These are phyloP conservation scores for bread wheat (Triticum aestivum) DNA, from an alignment of 176 grass and related monocot genomes.

Conservation along the genomic window IWGSC_CS_RefSeq_v2.1 NC_057797.1:170798950-170799449, in stretches of 20 bases:
- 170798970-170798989: conserved; percentile 97
- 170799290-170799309: no score
- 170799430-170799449: no score
- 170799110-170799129: background rate
- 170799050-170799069: background rate
- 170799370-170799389: no score
- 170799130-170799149: background rate
- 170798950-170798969: conserved; percentile 81
- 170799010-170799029: conserved; percentile 47
- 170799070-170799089: background rate
- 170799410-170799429: no score
- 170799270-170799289: no score
- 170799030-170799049: background rate
- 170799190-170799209: background rate
- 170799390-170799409: no score
- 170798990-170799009: conserved; percentile 93
- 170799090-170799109: background rate
- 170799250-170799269: no score
- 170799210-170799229: background rate
- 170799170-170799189: background rate
- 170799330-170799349: no score
- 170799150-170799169: background rate
- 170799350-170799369: no score
- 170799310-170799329: no score
- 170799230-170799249: no score